Base-by-base conservation (phyloP, 768 basidiomycete species). In the Pleurotus djamor region DNA sequence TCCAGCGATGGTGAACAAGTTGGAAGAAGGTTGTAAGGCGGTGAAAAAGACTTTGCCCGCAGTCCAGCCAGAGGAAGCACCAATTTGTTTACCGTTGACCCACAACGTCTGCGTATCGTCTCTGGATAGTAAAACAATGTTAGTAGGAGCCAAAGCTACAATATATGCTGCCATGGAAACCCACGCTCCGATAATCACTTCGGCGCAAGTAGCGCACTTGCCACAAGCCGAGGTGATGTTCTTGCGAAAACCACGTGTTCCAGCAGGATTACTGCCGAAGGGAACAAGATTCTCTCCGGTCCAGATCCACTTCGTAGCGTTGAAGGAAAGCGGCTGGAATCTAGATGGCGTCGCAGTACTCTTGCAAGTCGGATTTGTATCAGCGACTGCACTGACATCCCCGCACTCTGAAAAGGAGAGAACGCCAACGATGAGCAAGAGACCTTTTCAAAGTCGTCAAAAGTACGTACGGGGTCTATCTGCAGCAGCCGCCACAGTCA, bases 41-140 rank as follows among this genome's bases (percentile, higher is more conserved):
- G 36, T 13, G 50, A 34, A 37, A 6, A 33, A 8, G 58, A 71
- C 73, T 9, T 63, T 58, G n/a, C 72, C 63, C 0, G 72, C 65
- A 5, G 55, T 34, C 35, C 36, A 35, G 0, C 67, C 66, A 14
- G 16, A 16, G 5, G 14, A 13, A 1, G 50, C 50, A 33, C 50
- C 7, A 3, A 52, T 52, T 14, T 16, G 12, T 8, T 13, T 21
- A 4, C 50, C 50, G 4, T 57, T 57, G 37, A 57, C 55, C 8
- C 21, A 57, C 16, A 57, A 5, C 12, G 13, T 44, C 16, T 43
- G 32, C 3, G n/a, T 44, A 47, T 57, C 44, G 21, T 57, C 55
- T 9, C 55, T 57, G 38, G 21, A 28, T 28, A 28, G 21, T 1
- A 1, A 1, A n/a, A n/a, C n/a, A 28, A 28, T 28, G 21, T 28